These are phyloP conservation scores for Nicotiana otophora DNA, from an alignment of 257 asterid species.

Conservation along the genomic window DNA sequence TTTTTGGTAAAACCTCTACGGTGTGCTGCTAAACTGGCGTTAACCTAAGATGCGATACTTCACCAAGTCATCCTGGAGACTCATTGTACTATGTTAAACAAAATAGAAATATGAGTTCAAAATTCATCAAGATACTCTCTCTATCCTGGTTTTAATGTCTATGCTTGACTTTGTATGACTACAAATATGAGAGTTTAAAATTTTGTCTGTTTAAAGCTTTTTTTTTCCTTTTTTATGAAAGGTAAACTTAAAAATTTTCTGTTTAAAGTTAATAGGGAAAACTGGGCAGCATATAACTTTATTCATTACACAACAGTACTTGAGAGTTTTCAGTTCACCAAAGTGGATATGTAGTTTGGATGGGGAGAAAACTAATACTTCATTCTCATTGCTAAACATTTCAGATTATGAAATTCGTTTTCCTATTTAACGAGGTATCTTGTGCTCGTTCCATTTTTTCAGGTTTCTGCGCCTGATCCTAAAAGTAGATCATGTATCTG, in stretches of 20 bases:
- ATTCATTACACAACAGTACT: background rate
- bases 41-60: background rate
- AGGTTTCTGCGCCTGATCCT: constrained; percentile 45
- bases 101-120: background rate
- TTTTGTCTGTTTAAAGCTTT: background rate
- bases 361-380: background rate
- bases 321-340: background rate
- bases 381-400: background rate
- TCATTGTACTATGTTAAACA: background rate
- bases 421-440: background rate
- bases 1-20: background rate
- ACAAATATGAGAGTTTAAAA: background rate
- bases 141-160: background rate
- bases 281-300: background rate
- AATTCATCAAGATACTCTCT: background rate
- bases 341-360: background rate
- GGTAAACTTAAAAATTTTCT: background rate
- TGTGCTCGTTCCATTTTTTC: constrained; percentile 19
- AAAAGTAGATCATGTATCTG: constrained; percentile 51
- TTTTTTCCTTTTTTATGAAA: background rate
- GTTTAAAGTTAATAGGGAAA: background rate
- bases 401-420: background rate
- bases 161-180: background rate
- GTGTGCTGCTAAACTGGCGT: background rate
- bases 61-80: background rate